Conservation (phyloP, 1,284 basidiomycete genomes). For the Coniferiporia weirii region DNA sequence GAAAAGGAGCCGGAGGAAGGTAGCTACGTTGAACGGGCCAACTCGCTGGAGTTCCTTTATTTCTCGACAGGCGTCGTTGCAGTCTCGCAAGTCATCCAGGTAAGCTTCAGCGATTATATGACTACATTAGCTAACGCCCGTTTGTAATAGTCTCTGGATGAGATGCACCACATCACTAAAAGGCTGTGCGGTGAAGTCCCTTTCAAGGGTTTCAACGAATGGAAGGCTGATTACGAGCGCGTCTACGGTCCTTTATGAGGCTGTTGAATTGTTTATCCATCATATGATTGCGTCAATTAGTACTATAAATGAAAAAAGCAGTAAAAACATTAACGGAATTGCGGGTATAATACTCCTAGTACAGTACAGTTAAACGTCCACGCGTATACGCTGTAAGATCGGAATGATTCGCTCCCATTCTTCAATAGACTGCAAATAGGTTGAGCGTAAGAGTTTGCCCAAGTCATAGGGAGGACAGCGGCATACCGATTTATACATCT, state of each 20-base stretch:
- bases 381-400: constrained; percentile 79
- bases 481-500: constrained; percentile 82
- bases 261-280: background rate
- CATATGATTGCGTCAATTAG: background rate
- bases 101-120: constrained; percentile 24
- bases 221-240: constrained; percentile 34
- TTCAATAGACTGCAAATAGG: constrained; percentile 65
- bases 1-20: constrained; percentile 17
- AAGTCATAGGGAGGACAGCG: constrained; percentile 8
- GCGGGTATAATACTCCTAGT: constrained; percentile 3
- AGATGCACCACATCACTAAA: constrained; percentile 37
- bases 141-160: constrained; percentile 35
- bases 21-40: constrained; percentile 26
- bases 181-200: constrained; percentile 44
- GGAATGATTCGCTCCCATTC: constrained; percentile 92
- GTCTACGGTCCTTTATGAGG: constrained; percentile 13
- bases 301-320: background rate
- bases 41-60: constrained; percentile 40
- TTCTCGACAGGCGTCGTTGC: constrained; percentile 42
- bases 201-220: constrained; percentile 38
- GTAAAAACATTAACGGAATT: background rate
- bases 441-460: constrained; percentile 11
- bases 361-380: constrained; percentile 57
- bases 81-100: constrained; percentile 39
- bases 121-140: background rate